phyloP scores from a whole-genome alignment of 2,329 filamentous ascomycete species.

The Colletotrichum trifolii region DNA sequence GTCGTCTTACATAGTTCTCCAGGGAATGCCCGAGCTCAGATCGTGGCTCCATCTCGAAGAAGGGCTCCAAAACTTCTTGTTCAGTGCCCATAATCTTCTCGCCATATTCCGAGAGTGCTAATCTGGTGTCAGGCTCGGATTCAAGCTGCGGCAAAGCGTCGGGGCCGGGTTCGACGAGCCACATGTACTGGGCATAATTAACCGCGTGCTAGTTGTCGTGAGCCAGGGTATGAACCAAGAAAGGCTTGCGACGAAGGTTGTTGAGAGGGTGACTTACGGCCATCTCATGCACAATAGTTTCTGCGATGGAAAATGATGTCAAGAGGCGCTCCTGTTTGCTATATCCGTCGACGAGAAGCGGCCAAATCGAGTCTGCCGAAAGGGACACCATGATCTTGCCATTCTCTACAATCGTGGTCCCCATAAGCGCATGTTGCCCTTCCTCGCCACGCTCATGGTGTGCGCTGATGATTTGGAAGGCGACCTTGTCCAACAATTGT shows the following conservation, averaged over 20 bases:
- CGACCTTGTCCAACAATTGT: constrained; percentile 1
- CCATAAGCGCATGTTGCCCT: not conserved
- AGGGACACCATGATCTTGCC: constrained; percentile 22
- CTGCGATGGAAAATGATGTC: constrained; percentile 38
- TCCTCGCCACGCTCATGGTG: not conserved
- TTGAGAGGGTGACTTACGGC: constrained; percentile 39
- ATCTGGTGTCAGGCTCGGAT: not conserved
- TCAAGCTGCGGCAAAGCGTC: not conserved
- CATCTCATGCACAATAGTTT: constrained; percentile 43
- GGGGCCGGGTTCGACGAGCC: not conserved
- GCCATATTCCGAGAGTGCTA: not conserved
- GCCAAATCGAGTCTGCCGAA: constrained; percentile 40
- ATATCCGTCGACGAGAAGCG: constrained; percentile 40
- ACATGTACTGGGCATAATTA: constrained; percentile 4
- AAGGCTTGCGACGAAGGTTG: not conserved
- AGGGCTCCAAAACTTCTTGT: constrained; percentile 35
- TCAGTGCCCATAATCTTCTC: not conserved
- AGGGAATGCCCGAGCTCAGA: constrained; percentile 42
- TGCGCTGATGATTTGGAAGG: constrained; percentile 5
- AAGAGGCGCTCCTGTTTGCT: constrained; percentile 42
- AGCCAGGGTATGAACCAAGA: not conserved
- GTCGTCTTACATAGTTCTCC: constrained; percentile 38
- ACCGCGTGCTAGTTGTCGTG: constrained; percentile 16
- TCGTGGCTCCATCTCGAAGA: constrained; percentile 40
- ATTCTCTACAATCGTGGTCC: not conserved